Conservation (phyloP, 1,284 basidiomycete species). For the Cryptococcus deneoformans region DNA sequence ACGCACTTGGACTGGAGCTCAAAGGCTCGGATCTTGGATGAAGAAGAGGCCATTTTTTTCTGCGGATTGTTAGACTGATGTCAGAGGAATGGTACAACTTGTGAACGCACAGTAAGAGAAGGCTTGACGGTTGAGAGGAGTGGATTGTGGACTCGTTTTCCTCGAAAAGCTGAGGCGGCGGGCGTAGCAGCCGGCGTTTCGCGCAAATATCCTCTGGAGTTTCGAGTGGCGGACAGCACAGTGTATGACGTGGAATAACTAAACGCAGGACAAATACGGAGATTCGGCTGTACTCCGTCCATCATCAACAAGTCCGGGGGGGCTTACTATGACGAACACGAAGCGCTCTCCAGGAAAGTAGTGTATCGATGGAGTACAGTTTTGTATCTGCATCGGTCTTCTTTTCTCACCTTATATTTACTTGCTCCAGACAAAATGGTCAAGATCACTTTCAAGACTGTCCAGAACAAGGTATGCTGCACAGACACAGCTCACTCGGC, state of each 20-base stretch:
- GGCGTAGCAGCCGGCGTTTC: not conserved
- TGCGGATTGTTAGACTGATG: constrained; percentile 2
- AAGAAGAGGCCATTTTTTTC: constrained; percentile 45
- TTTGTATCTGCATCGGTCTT: not conserved
- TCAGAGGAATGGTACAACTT: not conserved
- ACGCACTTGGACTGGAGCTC: constrained; percentile 96
- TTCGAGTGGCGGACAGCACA: not conserved
- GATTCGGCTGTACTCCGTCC: not conserved
- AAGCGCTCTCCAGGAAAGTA: not conserved
- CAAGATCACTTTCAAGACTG: constrained; percentile 89
- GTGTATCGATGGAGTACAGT: not conserved
- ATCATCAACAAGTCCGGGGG: too few species aligned
- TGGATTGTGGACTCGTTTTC: too few species aligned
- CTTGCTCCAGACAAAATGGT: constrained; percentile 57
- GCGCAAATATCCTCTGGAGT: not conserved
- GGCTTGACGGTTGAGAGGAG: constrained; percentile 22
- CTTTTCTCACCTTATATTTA: not conserved
- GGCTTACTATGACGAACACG: not conserved
- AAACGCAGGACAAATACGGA: not conserved
- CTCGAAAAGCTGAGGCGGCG: not conserved
- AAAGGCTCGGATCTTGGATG: constrained; percentile 82
- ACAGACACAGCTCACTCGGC: too few species aligned
- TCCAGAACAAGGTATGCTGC: constrained; percentile 79
- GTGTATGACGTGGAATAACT: not conserved
- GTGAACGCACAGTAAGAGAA: constrained; percentile 51